Evolutionary conservation across 108 stramenopile species (phyloP).

Genomic region (Seminavis robusta): DNA sequence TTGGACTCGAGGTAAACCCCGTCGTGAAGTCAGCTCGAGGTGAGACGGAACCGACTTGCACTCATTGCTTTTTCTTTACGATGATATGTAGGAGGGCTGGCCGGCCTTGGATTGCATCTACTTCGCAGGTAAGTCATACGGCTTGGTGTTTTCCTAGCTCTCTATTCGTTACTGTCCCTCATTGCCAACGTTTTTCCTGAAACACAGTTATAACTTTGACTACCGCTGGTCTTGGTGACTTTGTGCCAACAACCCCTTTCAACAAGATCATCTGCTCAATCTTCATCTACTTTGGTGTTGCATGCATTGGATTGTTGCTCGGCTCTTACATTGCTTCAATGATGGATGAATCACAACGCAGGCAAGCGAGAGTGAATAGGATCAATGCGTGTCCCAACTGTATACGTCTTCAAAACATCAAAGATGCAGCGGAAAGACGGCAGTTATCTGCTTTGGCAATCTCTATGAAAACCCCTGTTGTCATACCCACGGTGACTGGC

Average conservation of each 20-base stretch:
- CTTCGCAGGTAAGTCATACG: slow-evolving; percentile 83
- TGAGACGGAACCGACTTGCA: neutral
- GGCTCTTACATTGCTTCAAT: slow-evolving; percentile 79
- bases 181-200: no score
- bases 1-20: slow-evolving; percentile 58
- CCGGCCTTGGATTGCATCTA: slow-evolving; percentile 81
- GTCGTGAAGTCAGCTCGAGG: neutral
- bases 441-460: neutral
- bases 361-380: slow-evolving; percentile 52
- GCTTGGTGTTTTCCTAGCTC: slow-evolving; percentile 25
- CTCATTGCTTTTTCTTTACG: neutral
- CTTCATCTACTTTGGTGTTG: slow-evolving; percentile 89
- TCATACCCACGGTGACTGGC: slow-evolving; percentile 6
- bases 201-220: no score
- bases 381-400: slow-evolving; percentile 78
- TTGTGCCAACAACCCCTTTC: slow-evolving; percentile 69
- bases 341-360: slow-evolving; percentile 64
- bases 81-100: slow-evolving; percentile 73
- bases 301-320: slow-evolving; percentile 86
- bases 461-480: neutral
- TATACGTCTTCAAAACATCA: slow-evolving; percentile 46
- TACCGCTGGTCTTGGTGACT: slow-evolving; percentile 77
- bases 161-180: neutral
- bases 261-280: slow-evolving; percentile 85
- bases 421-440: slow-evolving; percentile 12